phyloP scores from a whole-genome alignment of 2,329 filamentous ascomycete species.

The Aspergillus versicolor region DNA sequence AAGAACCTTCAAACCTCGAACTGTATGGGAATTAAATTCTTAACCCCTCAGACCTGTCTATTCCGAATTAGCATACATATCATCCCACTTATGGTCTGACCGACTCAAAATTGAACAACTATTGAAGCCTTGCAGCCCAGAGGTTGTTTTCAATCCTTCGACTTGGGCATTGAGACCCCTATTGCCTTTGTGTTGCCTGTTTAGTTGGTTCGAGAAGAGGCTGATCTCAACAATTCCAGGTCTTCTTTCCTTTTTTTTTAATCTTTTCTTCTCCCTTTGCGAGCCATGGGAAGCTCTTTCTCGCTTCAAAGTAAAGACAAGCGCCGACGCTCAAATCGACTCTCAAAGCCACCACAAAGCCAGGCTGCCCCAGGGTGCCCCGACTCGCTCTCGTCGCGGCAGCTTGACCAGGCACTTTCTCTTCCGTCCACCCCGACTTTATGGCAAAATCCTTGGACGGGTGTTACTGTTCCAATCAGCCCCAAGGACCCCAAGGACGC shows the following conservation, averaged over 20 bases:
- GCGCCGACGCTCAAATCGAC: slow-evolving; percentile 33
- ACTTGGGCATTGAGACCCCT: background rate
- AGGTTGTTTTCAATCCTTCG: background rate
- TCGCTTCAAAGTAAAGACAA: slow-evolving; percentile 34
- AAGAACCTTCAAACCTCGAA: background rate
- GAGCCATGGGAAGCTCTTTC: slow-evolving; percentile 38
- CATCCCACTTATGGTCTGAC: background rate
- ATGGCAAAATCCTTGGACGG: slow-evolving; percentile 40
- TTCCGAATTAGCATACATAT: background rate
- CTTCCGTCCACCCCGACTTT: slow-evolving; percentile 15
- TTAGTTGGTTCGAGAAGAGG: slow-evolving; percentile 11
- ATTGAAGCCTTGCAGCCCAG: background rate
- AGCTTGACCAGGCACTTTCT: slow-evolving; percentile 10
- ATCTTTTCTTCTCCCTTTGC: background rate
- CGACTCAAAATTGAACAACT: background rate
- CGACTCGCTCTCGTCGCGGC: slow-evolving; percentile 16
- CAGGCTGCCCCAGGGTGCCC: slow-evolving; percentile 16
- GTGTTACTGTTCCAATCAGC: slow-evolving; percentile 22
- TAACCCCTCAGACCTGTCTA: background rate
- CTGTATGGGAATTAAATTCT: background rate
- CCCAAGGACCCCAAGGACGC: slow-evolving; percentile 3
- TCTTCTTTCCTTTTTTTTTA: background rate
- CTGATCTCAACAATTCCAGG: slow-evolving; percentile 14
- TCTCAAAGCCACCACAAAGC: slow-evolving; percentile 38
- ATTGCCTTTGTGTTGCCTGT: background rate